Evolutionary conservation across 2,329 filamentous ascomycete species (phyloP).

Genomic region (Bipolaris zeicola): DNA sequence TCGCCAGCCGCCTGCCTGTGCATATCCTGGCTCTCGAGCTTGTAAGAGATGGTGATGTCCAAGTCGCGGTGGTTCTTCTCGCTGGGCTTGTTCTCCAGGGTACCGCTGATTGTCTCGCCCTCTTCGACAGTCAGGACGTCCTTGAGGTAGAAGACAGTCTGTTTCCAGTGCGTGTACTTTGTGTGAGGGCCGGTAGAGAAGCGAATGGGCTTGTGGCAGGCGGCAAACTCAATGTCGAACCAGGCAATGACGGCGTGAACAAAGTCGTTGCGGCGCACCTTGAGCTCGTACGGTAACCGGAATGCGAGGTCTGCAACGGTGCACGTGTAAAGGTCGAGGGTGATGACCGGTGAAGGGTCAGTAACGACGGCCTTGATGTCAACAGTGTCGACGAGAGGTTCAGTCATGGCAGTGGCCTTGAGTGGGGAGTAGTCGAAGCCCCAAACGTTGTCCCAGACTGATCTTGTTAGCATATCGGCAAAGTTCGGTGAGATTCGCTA

Average conservation of each 20-base stretch:
- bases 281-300: slow-evolving; percentile 75
- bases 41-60: slow-evolving; percentile 86
- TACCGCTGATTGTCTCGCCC: slow-evolving; percentile 77
- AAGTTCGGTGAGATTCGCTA: background rate
- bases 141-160: slow-evolving; percentile 97
- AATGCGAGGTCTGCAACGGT: slow-evolving; percentile 84
- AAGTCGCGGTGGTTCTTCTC: slow-evolving; percentile 93
- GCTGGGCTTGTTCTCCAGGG: slow-evolving; percentile 84
- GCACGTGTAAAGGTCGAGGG: slow-evolving; percentile 92
- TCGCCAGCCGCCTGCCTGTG: slow-evolving; percentile 70
- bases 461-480: background rate
- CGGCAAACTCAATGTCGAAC: slow-evolving; percentile 99
- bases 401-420: slow-evolving; percentile 89
- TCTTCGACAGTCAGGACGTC: slow-evolving; percentile 91
- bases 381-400: slow-evolving; percentile 96
- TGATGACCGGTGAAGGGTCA: slow-evolving; percentile 82
- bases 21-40: slow-evolving; percentile 75
- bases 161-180: slow-evolving; percentile 99
- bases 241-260: slow-evolving; percentile 95
- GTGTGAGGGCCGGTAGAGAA: slow-evolving; percentile 98
- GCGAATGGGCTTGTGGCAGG: slow-evolving; percentile 95
- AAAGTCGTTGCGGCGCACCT: slow-evolving; percentile 85
- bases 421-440: slow-evolving; percentile 96
- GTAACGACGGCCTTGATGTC: slow-evolving; percentile 97
- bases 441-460: slow-evolving; percentile 99